Percentiles rank a stretch among this genome's conserved stretches.
These are phyloP conservation scores for Pythium coloratum DNA, from an alignment of 352 stramenopile genomes.

Conservation along the genomic window DNA sequence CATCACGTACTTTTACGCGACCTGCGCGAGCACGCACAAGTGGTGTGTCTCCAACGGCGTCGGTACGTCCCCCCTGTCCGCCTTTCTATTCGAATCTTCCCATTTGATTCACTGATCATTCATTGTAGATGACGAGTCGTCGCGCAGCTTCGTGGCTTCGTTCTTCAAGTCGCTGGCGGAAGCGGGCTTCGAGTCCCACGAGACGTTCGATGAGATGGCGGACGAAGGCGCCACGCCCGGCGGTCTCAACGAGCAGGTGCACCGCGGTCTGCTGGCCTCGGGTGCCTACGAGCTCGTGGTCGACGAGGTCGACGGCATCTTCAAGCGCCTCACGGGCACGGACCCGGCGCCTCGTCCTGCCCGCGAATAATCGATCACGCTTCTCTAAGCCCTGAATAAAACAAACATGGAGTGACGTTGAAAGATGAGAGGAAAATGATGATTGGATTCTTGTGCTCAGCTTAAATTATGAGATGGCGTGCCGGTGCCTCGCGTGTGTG, in stretches of 20 bases:
- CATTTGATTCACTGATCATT: background rate
- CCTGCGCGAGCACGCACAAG: conserved; percentile 76
- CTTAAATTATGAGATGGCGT: conserved; percentile 9
- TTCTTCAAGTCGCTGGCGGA: conserved; percentile 84
- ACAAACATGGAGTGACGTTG: background rate
- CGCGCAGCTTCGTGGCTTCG: conserved; percentile 77
- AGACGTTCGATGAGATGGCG: conserved; percentile 83
- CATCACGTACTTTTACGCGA: conserved; percentile 88
- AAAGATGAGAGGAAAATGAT: background rate
- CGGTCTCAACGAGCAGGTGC: conserved; percentile 85
- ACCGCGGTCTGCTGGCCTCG: conserved; percentile 60
- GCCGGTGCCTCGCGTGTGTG: background rate
- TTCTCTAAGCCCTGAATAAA: background rate
- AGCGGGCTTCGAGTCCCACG: conserved; percentile 65
- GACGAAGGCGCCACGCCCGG: conserved; percentile 79
- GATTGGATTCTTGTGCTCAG: background rate
- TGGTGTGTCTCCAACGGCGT: conserved; percentile 88
- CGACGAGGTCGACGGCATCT: conserved; percentile 82
- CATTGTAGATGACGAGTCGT: conserved; percentile 53
- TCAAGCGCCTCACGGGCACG: conserved; percentile 70
- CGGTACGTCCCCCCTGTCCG: conserved; percentile 37
- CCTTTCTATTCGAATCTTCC: background rate
- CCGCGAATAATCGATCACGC: conserved; percentile 20
- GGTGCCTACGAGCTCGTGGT: conserved; percentile 80
- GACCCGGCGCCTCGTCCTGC: conserved; percentile 60